Evolutionary conservation across 495 filamentous ascomycete genomes (phyloP), one percentile per base, ranked within the genome.

Genomic region (Hypoxylon fuscum): DNA sequence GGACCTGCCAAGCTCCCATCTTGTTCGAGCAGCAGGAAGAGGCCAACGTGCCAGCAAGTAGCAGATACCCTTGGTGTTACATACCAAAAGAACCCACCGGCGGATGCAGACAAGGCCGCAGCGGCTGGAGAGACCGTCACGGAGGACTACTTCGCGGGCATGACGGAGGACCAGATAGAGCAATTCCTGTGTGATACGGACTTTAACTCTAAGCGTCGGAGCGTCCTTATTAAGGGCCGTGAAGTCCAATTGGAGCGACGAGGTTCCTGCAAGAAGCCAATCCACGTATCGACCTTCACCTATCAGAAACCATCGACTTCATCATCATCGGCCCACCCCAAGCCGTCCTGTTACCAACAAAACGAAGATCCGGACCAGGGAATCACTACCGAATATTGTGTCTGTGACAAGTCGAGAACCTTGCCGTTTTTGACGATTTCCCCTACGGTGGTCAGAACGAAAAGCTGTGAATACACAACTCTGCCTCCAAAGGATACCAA

Each of bases 401-500:
- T 48, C 7, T 48, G 45, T 15, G 22, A 48, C 18, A 32, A 32
- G 23, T 15, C 3, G 12, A 48, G 45, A 31, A 48, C 45, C 3
- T 7, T 48, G 8, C 45, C 45, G 3, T 48, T 48, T 18, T 10
- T 48, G 5, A 48, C 45, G 1, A 18, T 48, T 32, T 48, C 21
- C 1, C 45, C 45, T 2, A 18, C 15, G 4, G 31, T 32, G 1
- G 31, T 31, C 23, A 31, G 25, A 48, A 32, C 25, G 11, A 48
- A 48, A 7, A 48, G 45, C 7, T 48, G 23, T 31, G 45, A 48
- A n/a, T 48, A 48, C 18, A 48, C 45, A 18, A 48, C 45, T 8
- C 45, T 48, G 10, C 45, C 45, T 27, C 45, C 45, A 5, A 48
- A 31, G n/a, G 23, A 48, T 10, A 48, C 45, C 17, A 48, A 48